Evolutionary conservation across 208 protist species (phyloP), one percentile per base, ranked within the genome.

Genomic region (Leishmania amazonensis): DNA sequence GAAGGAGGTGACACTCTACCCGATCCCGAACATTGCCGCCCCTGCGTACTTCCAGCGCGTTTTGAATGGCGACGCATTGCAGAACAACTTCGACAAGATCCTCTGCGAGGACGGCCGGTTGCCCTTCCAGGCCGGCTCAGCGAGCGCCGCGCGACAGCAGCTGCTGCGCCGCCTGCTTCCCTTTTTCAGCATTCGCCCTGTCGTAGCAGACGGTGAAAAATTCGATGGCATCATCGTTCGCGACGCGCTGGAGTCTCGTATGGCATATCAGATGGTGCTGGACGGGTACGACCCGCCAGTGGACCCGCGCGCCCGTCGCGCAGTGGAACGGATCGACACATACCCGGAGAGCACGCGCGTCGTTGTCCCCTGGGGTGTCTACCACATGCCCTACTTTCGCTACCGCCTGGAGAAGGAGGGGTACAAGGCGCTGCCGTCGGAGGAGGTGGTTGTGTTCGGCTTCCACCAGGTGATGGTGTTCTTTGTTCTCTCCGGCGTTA

Each of bases 191-290:
- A 77, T 96, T 60, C 88, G 92, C 31, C 90, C 89, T 11, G 91
- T 96, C 21, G 88, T 86, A 3, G 80, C 40, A 1, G 76, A 93
- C 54, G 87, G 90, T 3, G 84, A 87, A 62, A 94, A 95, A 79
- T 97, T 94, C 80, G 94, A 97, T 81, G 94, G 94, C 51, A 79
- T 93, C n/a, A 5, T 93, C 58, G 74, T 81, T 49, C 94, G 94
- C 60, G 94, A 97, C 62, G 82, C 92, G 6, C 62, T 96, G 35
- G 94, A 97, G 87, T 93, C 90, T 17, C 91, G 91, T 38, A 97
- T 97, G 94, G 91, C 92, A n/a, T 97, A 96, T 65, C 90, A 95
- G 75, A 94, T 93, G 90, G 79, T 97, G 31, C 79, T 92, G 45
- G 90, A 96, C n/a, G 81, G 87, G 38, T 88, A 84, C 62, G 87